Conservation (phyloP, 2,329 filamentous ascomycete genomes). For the Fusarium sterilihyphosum region DNA sequence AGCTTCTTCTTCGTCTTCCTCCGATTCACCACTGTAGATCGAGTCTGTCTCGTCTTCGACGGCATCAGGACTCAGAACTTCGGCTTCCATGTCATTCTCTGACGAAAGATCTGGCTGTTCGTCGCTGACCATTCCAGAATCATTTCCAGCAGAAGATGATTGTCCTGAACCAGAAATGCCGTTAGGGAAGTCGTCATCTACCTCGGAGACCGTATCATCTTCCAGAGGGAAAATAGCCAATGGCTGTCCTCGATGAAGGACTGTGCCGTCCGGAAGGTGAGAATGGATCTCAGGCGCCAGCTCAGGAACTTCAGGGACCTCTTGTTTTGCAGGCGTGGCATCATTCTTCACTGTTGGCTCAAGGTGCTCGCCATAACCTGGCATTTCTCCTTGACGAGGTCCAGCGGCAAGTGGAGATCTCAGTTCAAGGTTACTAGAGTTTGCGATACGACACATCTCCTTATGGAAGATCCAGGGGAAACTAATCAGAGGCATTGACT, state of each 20-base stretch:
- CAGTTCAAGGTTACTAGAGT: conserved; percentile 31
- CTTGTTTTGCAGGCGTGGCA: not conserved
- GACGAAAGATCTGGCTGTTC: not conserved
- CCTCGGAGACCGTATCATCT: not conserved
- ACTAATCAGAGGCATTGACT: conserved; percentile 82
- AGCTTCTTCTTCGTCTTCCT: conserved; percentile 25
- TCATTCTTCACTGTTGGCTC: not conserved
- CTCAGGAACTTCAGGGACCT: not conserved
- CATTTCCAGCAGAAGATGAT: not conserved
- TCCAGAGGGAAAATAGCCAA: conserved; percentile 27
- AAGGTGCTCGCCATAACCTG: not conserved
- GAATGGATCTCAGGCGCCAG: conserved; percentile 13
- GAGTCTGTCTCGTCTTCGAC: not conserved
- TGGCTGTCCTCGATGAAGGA: conserved; percentile 34
- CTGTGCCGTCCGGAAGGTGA: conserved; percentile 30
- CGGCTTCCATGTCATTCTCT: not conserved
- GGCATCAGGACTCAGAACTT: not conserved
- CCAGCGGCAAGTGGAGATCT: conserved; percentile 27
- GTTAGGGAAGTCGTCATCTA: not conserved
- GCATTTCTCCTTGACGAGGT: conserved; percentile 7
- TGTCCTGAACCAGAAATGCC: not conserved
- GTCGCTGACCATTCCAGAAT: not conserved
- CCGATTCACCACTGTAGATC: not conserved
- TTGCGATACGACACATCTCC: conserved; percentile 55
- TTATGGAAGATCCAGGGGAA: conserved; percentile 92